These are phyloP conservation scores for Penicillium goetzii DNA, from an alignment of 495 filamentous ascomycete species.

Conservation along the genomic window DNA sequence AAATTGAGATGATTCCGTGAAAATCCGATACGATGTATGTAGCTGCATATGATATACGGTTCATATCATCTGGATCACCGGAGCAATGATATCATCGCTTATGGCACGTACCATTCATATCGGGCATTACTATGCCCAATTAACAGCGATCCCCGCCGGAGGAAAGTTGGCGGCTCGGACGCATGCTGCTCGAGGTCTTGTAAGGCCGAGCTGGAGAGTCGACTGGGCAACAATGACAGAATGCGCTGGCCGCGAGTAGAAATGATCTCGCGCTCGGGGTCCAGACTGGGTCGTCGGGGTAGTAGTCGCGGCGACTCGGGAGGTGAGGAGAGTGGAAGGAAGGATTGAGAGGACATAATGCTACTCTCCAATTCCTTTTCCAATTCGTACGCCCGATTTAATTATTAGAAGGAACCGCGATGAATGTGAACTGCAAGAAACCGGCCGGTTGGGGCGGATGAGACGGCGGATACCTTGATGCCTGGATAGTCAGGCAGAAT, in stretches of 20 bases:
- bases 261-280: slow-evolving; percentile 39
- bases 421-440: not conserved
- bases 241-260: slow-evolving; percentile 45
- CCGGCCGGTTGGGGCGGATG: not conserved
- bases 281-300: slow-evolving; percentile 39
- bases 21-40: not conserved
- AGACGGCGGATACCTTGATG: not conserved
- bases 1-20: not conserved
- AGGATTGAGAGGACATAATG: slow-evolving; percentile 23
- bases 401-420: not conserved
- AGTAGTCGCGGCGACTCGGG: slow-evolving; percentile 24
- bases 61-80: not conserved
- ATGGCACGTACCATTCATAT: slow-evolving; percentile 41
- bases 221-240: slow-evolving; percentile 34
- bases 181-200: slow-evolving; percentile 29
- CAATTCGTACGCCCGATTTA: not conserved
- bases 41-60: not conserved
- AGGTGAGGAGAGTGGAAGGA: slow-evolving; percentile 29
- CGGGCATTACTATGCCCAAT: slow-evolving; percentile 42
- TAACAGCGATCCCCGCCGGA: slow-evolving; percentile 32
- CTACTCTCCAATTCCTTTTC: not conserved
- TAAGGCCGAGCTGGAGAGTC: slow-evolving; percentile 29
- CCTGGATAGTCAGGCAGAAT: not conserved
- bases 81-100: not conserved
- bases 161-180: slow-evolving; percentile 15